Evolutionary conservation across 164 flowering plant species (phyloP).

Genomic region (Paratinospora sagittata): DNA sequence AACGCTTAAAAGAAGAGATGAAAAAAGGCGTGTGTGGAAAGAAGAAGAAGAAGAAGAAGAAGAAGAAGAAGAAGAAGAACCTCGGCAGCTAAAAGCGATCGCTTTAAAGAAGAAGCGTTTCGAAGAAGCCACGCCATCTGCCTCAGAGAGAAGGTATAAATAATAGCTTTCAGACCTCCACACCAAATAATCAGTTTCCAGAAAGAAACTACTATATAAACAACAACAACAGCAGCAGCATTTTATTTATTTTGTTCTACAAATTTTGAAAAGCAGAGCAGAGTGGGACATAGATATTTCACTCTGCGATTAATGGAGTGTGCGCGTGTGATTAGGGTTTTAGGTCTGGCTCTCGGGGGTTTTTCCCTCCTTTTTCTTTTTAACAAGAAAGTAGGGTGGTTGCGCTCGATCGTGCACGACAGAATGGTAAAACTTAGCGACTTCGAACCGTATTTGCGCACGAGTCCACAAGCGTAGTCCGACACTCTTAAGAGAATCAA

Average conservation of each 20-base stretch:
- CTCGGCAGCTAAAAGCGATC: constrained; percentile 33
- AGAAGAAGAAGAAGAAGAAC: constrained; percentile 25
- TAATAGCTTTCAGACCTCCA: not conserved
- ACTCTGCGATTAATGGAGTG: not conserved
- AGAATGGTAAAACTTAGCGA: too few species aligned
- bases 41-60: constrained; percentile 25
- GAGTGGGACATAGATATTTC: too few species aligned
- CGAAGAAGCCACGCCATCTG: constrained; percentile 66
- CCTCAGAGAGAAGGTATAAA: not conserved
- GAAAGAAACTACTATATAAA: not conserved
- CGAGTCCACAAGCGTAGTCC: too few species aligned
- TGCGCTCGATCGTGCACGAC: too few species aligned
- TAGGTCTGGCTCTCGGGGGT: not conserved
- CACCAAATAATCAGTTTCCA: not conserved
- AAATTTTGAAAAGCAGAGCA: not conserved
- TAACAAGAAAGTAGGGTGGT: too few species aligned
- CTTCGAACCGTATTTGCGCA: too few species aligned
- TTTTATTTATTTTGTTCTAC: not conserved
- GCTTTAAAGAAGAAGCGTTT: constrained; percentile 29
- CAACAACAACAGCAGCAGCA: not conserved
- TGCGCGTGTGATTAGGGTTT: not conserved
- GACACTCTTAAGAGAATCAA: too few species aligned
- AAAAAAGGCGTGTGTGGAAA: not conserved
- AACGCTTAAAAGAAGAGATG: not conserved
- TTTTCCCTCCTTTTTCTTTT: too few species aligned